phyloP scores from a whole-genome alignment of 805 yeast genomes.

The Saccharomycopsis microspora region DNA sequence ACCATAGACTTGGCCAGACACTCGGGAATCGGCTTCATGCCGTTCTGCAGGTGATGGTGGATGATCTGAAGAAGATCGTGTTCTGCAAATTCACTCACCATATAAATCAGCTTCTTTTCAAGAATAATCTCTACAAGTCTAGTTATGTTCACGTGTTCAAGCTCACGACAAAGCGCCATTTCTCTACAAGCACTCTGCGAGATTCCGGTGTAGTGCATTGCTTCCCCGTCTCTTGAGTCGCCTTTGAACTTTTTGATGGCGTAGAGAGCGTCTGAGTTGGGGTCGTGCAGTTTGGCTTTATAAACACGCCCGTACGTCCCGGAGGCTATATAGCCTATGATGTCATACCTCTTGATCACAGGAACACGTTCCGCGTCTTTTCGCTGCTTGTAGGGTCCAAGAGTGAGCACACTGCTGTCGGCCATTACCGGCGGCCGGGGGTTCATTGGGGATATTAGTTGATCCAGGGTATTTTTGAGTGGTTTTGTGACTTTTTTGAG shows the following conservation, averaged over 20 bases:
- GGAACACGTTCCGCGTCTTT: conserved; percentile 57
- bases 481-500: too few relatives aligned
- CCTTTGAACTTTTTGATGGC: conserved; percentile 96
- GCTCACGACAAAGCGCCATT: conserved; percentile 87
- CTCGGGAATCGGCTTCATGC: conserved; percentile 66
- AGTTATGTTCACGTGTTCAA: conserved; percentile 70
- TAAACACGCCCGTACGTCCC: conserved; percentile 96
- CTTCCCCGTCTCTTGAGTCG: conserved; percentile 79
- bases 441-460: neutral
- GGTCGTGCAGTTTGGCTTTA: conserved; percentile 54
- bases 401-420: conserved; percentile 39
- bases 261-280: conserved; percentile 30
- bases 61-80: conserved; percentile 91
- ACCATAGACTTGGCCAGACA: conserved; percentile 70
- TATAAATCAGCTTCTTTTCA: conserved; percentile 82
- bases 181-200: conserved; percentile 95
- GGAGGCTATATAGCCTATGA: conserved; percentile 93
- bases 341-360: conserved; percentile 76
- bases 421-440: conserved; percentile 40
- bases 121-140: conserved; percentile 71
- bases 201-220: conserved; percentile 83
- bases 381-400: conserved; percentile 48
- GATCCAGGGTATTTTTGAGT: too few relatives aligned
- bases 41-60: conserved; percentile 90
- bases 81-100: conserved; percentile 95